Base-by-base conservation (phyloP, 495 filamentous ascomycete genomes). In the Hypomontagnella monticulosa region DNA sequence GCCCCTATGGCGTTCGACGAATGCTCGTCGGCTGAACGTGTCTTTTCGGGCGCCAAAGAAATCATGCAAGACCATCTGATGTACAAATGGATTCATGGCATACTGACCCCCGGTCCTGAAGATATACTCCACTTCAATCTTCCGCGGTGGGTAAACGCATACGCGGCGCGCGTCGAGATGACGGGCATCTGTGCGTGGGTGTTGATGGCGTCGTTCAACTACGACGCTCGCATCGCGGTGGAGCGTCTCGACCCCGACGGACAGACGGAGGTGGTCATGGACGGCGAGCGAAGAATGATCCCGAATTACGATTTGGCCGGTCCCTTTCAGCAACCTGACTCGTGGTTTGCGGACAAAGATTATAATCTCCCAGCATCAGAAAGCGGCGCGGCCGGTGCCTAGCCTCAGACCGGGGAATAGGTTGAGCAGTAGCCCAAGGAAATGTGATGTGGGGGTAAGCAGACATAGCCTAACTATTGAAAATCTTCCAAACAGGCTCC, bases 161-260 rank as follows among this genome's bases (percentile, higher is more conserved):
- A 54, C 33, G 53, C 63, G 50, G 10, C 36, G 8, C 67, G 71
- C 15, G 23, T 74, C 11, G 71, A 74, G 41, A 65, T 74, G 69
- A 30, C 69, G 1, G 71, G 71, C 3, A 74, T 74, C 60, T 63
- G 58, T 27, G 69, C 71, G 18, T 74, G 71, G 71, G n/a, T 43
- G 4, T 18, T 74, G 4, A 74, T 74, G 71, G 57, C 63, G 1
- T 33, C 66, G 11, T 55, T 68, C 11, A 57, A 63, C 49, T 74
- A 44, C 30, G 56, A 74, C 23, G 71, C 69, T 11, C 71, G 71
- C 30, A 70, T 74, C 33, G 20, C 49, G 4, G 63, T 74, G 0
- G 71, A 74, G 57, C 47, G 48, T 16, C 6, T 74, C 2, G 34
- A 41, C 0, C 59, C 69, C 8, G 51, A 52, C 1, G 12, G 38